A percentile compares a stretch with the other conserved stretches of the same genome.
phyloP scores from a whole-genome alignment of 257 asterid genomes.

The Scutellaria galericulata region DNA sequence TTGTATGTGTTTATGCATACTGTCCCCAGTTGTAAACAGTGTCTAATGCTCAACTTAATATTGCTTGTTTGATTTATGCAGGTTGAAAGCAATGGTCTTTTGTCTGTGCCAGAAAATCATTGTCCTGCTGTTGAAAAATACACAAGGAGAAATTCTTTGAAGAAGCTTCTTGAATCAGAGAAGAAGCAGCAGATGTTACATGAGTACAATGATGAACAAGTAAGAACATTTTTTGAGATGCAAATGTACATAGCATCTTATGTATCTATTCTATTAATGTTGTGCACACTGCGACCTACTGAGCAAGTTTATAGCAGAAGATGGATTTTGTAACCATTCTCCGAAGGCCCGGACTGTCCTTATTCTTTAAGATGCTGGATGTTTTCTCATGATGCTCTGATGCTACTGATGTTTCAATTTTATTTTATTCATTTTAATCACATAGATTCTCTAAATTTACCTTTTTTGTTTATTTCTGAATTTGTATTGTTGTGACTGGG shows the following conservation, averaged over 20 bases:
- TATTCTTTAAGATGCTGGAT: not conserved
- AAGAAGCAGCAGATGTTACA: slow-evolving; percentile 51
- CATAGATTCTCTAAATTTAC: not conserved
- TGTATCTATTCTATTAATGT: slow-evolving; percentile 9
- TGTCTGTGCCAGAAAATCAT: slow-evolving; percentile 53
- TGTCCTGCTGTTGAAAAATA: slow-evolving; percentile 45
- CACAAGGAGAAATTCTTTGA: slow-evolving; percentile 45
- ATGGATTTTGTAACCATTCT: not conserved
- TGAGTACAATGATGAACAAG: slow-evolving; percentile 83
- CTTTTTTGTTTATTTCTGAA: not conserved
- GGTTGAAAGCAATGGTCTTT: slow-evolving; percentile 83
- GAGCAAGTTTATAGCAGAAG: slow-evolving; percentile 9
- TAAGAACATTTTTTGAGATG: slow-evolving; percentile 40
- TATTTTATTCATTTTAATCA: not conserved
- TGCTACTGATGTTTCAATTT: not conserved
- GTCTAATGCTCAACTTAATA: slow-evolving; percentile 60
- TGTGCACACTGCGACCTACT: slow-evolving; percentile 3
- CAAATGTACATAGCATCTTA: slow-evolving; percentile 8
- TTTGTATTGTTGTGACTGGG: slow-evolving; percentile 21
- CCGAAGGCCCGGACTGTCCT: not conserved
- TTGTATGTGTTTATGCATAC: slow-evolving; percentile 90
- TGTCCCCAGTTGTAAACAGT: slow-evolving; percentile 44
- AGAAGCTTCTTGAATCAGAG: slow-evolving; percentile 54
- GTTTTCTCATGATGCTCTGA: not conserved
- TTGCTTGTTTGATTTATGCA: slow-evolving; percentile 50